Evolutionary conservation across 2,329 filamentous ascomycete genomes (phyloP).

Genomic region (Ceratocystis albifundus): DNA sequence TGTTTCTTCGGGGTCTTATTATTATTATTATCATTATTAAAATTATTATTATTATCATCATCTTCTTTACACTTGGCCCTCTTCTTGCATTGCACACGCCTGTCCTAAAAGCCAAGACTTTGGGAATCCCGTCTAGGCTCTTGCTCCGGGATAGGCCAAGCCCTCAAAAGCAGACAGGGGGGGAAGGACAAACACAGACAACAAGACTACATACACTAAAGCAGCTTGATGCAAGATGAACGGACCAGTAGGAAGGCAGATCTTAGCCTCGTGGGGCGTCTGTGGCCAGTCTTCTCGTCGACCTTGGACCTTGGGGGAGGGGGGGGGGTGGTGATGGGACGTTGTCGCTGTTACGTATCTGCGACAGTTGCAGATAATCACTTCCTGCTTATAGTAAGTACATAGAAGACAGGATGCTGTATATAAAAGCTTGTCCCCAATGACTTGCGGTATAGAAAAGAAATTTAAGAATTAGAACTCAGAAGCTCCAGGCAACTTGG

Average conservation of each 20-base stretch:
- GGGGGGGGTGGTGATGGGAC: slow-evolving; percentile 1
- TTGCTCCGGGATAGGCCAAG: slow-evolving; percentile 9
- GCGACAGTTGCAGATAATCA: background rate
- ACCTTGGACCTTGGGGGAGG: background rate
- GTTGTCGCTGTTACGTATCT: background rate
- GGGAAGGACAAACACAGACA: background rate
- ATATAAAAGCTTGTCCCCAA: slow-evolving; percentile 19
- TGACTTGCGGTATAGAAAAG: background rate
- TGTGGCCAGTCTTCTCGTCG: background rate
- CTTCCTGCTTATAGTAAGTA: background rate
- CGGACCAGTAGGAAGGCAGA: background rate
- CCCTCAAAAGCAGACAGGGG: slow-evolving; percentile 6
- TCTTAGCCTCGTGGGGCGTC: slow-evolving; percentile 4
- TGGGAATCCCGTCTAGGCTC: slow-evolving; percentile 5
- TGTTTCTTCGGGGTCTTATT: background rate
- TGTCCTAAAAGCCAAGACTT: slow-evolving; percentile 1
- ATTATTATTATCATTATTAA: background rate
- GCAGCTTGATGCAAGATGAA: background rate
- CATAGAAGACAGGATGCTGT: slow-evolving; percentile 11
- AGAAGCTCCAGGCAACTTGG: background rate
- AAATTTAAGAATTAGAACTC: background rate
- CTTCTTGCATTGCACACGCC: background rate
- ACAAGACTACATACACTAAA: background rate
- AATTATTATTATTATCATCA: background rate
- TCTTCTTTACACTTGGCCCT: background rate